phyloP scores from a whole-genome alignment of 2,329 filamentous ascomycete species.

The Xylaria sp. region DNA sequence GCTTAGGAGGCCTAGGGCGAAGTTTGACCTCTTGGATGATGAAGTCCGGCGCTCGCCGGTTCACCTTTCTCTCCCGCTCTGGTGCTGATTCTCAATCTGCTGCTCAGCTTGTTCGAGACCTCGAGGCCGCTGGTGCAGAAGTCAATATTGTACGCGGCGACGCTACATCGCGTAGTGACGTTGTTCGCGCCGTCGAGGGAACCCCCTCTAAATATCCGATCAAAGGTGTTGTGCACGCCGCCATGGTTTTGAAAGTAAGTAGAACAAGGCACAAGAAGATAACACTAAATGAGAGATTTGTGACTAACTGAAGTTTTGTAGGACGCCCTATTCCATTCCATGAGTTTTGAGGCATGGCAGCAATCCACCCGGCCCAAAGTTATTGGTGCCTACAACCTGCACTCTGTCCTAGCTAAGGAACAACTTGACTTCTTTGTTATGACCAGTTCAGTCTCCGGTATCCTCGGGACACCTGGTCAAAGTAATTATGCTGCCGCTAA shows the following conservation, averaged over 20 bases:
- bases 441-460: slow-evolving; percentile 45
- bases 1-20: neutral
- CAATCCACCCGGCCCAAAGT: slow-evolving; percentile 51
- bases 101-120: slow-evolving; percentile 20
- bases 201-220: neutral
- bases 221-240: slow-evolving; percentile 4
- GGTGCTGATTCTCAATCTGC: slow-evolving; percentile 16
- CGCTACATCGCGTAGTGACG: neutral
- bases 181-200: neutral
- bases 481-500: slow-evolving; percentile 53
- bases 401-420: slow-evolving; percentile 38
- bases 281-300: too few relatives aligned
- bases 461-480: slow-evolving; percentile 46
- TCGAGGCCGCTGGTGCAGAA: slow-evolving; percentile 33
- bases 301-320: too few relatives aligned
- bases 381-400: slow-evolving; percentile 54
- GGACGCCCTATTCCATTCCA: slow-evolving; percentile 38
- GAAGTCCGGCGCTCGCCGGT: neutral
- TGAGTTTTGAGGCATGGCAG: slow-evolving; percentile 51
- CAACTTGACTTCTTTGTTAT: slow-evolving; percentile 52
- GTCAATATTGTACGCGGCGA: neutral
- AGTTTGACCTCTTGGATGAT: neutral
- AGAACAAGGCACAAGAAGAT: too few relatives aligned
- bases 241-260: slow-evolving; percentile 8
- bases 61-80: slow-evolving; percentile 33